These are phyloP conservation scores for Daldinia bambusicola DNA, from an alignment of 495 filamentous ascomycete species.

Conservation along the genomic window DNA sequence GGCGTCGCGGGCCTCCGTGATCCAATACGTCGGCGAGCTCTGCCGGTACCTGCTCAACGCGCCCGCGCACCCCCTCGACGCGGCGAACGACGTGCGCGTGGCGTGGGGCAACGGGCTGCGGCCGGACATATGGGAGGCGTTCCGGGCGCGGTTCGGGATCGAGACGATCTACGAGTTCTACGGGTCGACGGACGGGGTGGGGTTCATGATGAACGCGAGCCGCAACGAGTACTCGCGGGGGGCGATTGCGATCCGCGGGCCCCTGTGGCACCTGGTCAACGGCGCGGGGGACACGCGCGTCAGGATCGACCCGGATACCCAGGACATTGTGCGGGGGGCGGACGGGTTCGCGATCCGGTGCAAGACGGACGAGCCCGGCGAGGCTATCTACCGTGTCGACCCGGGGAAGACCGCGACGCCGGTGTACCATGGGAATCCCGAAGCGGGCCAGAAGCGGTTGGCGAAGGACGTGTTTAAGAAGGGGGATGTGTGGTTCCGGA, in stretches of 20 bases:
- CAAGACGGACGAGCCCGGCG: conserved; percentile 69
- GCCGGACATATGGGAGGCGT: conserved; percentile 77
- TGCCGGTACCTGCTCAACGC: conserved; percentile 78
- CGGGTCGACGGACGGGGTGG: conserved; percentile 69
- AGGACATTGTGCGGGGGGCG: conserved; percentile 68
- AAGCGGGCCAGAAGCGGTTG: conserved; percentile 73
- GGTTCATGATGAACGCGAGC: conserved; percentile 57
- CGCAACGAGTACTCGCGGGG: conserved; percentile 66
- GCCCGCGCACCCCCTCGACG: conserved; percentile 70
- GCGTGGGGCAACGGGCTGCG: conserved; percentile 83
- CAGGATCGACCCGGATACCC: conserved; percentile 71
- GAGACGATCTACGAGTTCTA: conserved; percentile 69
- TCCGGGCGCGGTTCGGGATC: conserved; percentile 71
- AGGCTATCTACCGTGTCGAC: conserved; percentile 75
- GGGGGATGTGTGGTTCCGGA: conserved; percentile 79
- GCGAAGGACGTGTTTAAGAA: conserved; percentile 74
- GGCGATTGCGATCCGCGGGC: conserved; percentile 75
- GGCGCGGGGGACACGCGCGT: conserved; percentile 69
- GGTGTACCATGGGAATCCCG: conserved; percentile 73
- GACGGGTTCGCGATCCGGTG: conserved; percentile 72
- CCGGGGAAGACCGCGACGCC: conserved; percentile 60
- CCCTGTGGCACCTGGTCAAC: conserved; percentile 60
- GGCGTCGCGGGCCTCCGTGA: conserved; percentile 71
- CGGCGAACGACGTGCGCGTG: conserved; percentile 68
- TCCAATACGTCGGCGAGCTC: conserved; percentile 85